These are phyloP conservation scores for Dryas integrifolia DNA, from an alignment of 331 rosid species.

Conservation along the genomic window DNA sequence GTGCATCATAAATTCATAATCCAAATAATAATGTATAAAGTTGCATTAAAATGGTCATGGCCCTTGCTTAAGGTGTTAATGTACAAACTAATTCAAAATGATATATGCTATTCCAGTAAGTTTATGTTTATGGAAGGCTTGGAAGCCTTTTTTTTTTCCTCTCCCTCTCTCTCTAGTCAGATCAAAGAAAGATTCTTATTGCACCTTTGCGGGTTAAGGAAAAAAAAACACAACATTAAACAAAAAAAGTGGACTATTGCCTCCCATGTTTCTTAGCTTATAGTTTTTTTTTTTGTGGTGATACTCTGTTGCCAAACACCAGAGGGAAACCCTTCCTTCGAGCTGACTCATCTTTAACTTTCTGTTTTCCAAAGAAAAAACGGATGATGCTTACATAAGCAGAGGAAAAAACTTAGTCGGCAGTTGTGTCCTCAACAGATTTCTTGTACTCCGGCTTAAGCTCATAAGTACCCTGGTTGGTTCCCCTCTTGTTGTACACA, in stretches of 20 bases:
- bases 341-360: background rate
- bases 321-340: background rate
- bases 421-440: slow-evolving; percentile 68
- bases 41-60: too few species aligned
- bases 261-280: background rate
- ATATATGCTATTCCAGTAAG: background rate
- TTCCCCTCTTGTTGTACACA: slow-evolving; percentile 94
- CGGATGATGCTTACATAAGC: background rate
- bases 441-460: slow-evolving; percentile 98
- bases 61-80: background rate
- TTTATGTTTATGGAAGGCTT: background rate
- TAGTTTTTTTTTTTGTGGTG: background rate
- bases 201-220: background rate
- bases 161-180: background rate
- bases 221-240: background rate
- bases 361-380: background rate
- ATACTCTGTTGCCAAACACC: background rate
- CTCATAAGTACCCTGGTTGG: slow-evolving; percentile 98
- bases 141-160: background rate
- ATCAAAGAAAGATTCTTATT: background rate
- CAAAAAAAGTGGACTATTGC: background rate
- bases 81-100: background rate
- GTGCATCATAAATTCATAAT: too few species aligned
- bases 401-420: slow-evolving; percentile 39
- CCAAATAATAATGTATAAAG: too few species aligned